Conservation (phyloP, 495 filamentous ascomycete genomes). For the Pseudevernia furfuracea region DNA sequence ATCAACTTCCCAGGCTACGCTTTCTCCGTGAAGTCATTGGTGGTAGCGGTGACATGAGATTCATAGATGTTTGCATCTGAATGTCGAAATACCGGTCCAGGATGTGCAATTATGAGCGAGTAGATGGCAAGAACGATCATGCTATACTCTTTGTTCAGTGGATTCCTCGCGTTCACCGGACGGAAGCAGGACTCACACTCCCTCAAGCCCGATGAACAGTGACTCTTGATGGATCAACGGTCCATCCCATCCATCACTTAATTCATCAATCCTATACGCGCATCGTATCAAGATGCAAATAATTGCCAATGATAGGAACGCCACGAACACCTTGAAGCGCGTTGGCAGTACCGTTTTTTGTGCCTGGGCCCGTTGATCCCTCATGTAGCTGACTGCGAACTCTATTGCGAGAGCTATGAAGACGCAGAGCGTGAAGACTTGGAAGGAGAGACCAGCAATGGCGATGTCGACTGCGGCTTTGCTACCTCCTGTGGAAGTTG, state of each 20-base stretch:
- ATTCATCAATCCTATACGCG: conserved; percentile 44
- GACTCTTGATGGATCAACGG: conserved; percentile 37
- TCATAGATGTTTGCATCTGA: neutral
- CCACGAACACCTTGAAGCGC: conserved; percentile 38
- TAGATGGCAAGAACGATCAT: conserved; percentile 28
- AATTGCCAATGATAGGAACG: conserved; percentile 38
- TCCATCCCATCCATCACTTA: conserved; percentile 40
- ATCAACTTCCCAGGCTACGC: neutral
- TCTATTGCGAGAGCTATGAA: conserved; percentile 40
- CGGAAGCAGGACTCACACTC: conserved; percentile 33
- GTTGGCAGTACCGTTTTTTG: conserved; percentile 19
- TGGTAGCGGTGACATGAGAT: neutral
- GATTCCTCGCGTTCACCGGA: neutral
- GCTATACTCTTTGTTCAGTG: conserved; percentile 11
- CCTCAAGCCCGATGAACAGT: conserved; percentile 45
- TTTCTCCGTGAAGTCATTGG: neutral
- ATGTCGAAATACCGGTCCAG: conserved; percentile 24
- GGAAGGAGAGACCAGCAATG: conserved; percentile 39
- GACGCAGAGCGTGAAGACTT: conserved; percentile 41
- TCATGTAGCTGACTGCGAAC: conserved; percentile 36
- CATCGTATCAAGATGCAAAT: conserved; percentile 42
- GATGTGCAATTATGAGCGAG: conserved; percentile 29
- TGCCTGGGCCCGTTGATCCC: conserved; percentile 16
- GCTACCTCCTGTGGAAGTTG: conserved; percentile 24
- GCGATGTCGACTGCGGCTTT: conserved; percentile 32